These are phyloP conservation scores for Suillus tomentosus DNA, from an alignment of 768 basidiomycete species.

Conservation along the genomic window DNA sequence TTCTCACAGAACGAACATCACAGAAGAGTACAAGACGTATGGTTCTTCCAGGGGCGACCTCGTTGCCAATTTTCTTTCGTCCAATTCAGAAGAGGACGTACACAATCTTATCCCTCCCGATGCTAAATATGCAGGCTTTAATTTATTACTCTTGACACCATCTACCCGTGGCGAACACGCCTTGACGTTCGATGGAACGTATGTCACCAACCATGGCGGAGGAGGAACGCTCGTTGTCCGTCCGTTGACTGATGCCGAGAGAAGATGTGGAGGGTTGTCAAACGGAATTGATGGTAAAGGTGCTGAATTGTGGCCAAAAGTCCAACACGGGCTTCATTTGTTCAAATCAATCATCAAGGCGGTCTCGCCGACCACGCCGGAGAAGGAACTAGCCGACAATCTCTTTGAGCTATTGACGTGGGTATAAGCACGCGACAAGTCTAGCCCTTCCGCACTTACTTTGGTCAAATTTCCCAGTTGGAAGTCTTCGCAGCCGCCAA, in stretches of 20 bases:
- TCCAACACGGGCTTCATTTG: conserved; percentile 53
- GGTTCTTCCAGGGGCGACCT: conserved; percentile 69
- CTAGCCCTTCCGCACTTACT: conserved; percentile 11
- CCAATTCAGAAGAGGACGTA: conserved; percentile 52
- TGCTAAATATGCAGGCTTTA: conserved; percentile 75
- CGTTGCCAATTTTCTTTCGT: conserved; percentile 65
- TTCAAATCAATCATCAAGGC: conserved; percentile 47
- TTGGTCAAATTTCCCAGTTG: conserved; percentile 41
- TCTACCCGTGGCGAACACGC: conserved; percentile 8
- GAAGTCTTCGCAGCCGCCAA: conserved; percentile 46
- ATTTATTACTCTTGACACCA: conserved; percentile 67
- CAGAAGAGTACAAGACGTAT: conserved; percentile 52
- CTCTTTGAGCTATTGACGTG: conserved; percentile 74
- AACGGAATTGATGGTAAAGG: conserved; percentile 73
- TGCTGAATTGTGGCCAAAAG: conserved; percentile 73
- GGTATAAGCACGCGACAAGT: conserved; percentile 33
- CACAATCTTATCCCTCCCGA: conserved; percentile 48
- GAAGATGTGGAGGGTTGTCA: conserved; percentile 61
- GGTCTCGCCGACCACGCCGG: conserved; percentile 40
- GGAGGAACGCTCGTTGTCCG: conserved; percentile 60
- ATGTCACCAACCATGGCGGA: conserved; percentile 73
- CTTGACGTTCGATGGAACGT: conserved; percentile 52
- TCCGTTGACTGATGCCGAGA: conserved; percentile 50
- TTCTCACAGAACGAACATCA: conserved; percentile 77
- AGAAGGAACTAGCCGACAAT: conserved; percentile 54